Conservation (phyloP, 1,284 basidiomycete species). For the Ceratobasidium sp. region DNA sequence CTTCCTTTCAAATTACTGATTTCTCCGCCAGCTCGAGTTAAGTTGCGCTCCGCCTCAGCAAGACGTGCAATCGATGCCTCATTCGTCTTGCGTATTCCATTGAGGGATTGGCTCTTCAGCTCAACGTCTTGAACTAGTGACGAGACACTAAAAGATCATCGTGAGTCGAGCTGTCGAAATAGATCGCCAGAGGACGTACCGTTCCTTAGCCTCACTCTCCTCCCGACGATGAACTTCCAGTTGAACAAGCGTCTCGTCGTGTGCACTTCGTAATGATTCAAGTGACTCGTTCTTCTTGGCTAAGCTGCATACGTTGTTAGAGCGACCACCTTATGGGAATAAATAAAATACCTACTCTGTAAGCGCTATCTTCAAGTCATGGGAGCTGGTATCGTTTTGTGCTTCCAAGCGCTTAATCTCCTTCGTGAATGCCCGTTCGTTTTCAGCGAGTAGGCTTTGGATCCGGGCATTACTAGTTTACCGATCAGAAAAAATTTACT, state of each 20-base stretch:
- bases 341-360: conserved; percentile 6
- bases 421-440: conserved; percentile 21
- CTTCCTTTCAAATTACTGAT: conserved; percentile 10
- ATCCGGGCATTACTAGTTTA: conserved; percentile 20
- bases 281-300: neutral
- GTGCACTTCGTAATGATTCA: neutral
- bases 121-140: conserved; percentile 6
- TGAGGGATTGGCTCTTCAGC: conserved; percentile 23
- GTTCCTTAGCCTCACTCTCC: conserved; percentile 22
- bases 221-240: conserved; percentile 18
- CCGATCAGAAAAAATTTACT: neutral
- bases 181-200: neutral
- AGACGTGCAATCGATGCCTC: conserved; percentile 23
- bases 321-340: neutral
- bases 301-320: conserved; percentile 6
- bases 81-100: conserved; percentile 51
- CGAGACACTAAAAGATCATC: neutral
- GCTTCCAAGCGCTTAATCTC: conserved; percentile 19
- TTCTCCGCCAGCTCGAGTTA: conserved; percentile 8
- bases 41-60: neutral
- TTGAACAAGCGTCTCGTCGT: conserved; percentile 15
- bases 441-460: conserved; percentile 20
- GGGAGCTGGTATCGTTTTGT: conserved; percentile 15
- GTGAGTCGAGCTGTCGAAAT: neutral
- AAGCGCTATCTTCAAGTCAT: conserved; percentile 9